Base-by-base conservation (phyloP, 495 filamentous ascomycete species). In the Aspergillus egyptiacus region DNA sequence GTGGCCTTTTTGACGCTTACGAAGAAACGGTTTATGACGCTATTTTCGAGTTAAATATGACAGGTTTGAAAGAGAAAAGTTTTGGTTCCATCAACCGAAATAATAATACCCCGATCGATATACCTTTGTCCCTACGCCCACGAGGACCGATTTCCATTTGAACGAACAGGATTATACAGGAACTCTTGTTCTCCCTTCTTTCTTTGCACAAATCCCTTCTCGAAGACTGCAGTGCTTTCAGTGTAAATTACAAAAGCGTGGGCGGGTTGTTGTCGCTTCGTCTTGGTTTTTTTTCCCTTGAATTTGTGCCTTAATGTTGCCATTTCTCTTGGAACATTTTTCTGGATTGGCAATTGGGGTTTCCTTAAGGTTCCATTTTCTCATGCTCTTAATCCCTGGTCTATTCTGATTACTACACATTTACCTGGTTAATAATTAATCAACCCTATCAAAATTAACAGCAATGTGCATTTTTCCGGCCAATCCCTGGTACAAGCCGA, bases 161-260 rank as follows among this genome's bases (percentile, higher is more conserved):
- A n/a, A n/a, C n/a, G n/a, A n/a, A n/a, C n/a, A n/a, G n/a, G n/a
- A n/a, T n/a, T n/a, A 37, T 27, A 19, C 22, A 33, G 15, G 44
- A 36, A 39, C 34, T 33, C 28, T 30, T 25, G 32, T 44, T 32
- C 18, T 28, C 35, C 41, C 28, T 17, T 45, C 24, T 34, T 56
- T 48, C 20, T 18, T 45, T 43, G 14, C 22, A 22, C 42, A 23
- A 46, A 14, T 51, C n/a, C n/a, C 23, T 19, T 27, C n/a, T 39
- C 32, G 14, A 36, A 35, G 31, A 51, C 43, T 27, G 23, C n/a
- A 14, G 35, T 31, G 14, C 7, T 55, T 59, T 53, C 38, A 22
- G 10, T 71, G 64, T 72, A 70, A 63, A 72, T 65, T 72, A 72
- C 56, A 68, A 69, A 69, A 69, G 67, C 64, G 58, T 66, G 69